A percentile compares a stretch with the other conserved stretches of the same genome.
Evolutionary conservation across 306 rosid species (phyloP).

Genomic region (Pyrus betulifolia): DNA sequence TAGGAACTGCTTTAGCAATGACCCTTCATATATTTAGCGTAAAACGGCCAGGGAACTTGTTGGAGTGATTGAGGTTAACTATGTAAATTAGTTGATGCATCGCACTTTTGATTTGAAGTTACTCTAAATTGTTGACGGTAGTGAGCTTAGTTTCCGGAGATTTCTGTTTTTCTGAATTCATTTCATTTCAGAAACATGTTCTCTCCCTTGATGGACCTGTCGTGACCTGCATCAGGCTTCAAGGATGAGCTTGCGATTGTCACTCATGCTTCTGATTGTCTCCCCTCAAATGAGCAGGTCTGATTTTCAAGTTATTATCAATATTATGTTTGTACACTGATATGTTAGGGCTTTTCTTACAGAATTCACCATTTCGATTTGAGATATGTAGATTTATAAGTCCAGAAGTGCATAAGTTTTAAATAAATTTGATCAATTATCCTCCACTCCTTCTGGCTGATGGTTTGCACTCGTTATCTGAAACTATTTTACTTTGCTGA

Average conservation of each 20-base stretch:
- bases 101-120: neutral
- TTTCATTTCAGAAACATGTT: constrained; percentile 60
- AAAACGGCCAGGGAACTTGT: neutral
- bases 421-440: neutral
- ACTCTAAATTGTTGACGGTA: neutral
- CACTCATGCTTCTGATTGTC: constrained; percentile 63
- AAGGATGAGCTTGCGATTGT: constrained; percentile 79
- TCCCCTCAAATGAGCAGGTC: constrained; percentile 79
- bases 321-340: constrained; percentile 2
- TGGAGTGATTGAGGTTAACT: neutral
- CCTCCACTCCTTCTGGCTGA: neutral
- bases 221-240: constrained; percentile 90
- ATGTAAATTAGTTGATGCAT: neutral
- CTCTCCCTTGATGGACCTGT: constrained; percentile 80
- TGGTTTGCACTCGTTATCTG: neutral
- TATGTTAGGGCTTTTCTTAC: neutral
- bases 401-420: neutral
- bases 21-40: neutral
- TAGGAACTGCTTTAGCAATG: neutral
- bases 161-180: constrained; percentile 18
- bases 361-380: neutral
- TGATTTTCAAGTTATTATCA: constrained; percentile 8
- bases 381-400: neutral
- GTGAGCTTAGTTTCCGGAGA: neutral
- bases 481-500: neutral